Conservation (phyloP, 2,329 filamentous ascomycete species). For the Claviceps pazoutovae region DNA sequence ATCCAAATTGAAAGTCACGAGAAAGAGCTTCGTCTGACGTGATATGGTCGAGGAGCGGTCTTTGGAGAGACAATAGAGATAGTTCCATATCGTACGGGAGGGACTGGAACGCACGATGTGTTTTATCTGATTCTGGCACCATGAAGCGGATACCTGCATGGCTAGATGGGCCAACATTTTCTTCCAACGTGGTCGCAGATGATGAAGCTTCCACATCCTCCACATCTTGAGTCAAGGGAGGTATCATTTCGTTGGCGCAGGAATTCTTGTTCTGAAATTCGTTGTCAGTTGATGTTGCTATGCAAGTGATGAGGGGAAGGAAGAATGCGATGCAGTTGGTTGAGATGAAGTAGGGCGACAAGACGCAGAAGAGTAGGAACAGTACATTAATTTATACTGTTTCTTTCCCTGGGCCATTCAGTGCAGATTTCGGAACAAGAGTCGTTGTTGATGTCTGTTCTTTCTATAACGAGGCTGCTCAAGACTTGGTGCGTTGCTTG, state of each 20-base stretch:
- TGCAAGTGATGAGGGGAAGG: background rate
- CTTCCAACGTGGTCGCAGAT: background rate
- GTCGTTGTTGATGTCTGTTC: background rate
- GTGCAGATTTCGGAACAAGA: background rate
- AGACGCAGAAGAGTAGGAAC: background rate
- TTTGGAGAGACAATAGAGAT: background rate
- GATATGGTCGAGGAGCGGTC: background rate
- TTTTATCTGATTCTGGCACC: background rate
- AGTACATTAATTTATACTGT: background rate
- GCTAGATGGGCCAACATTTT: background rate
- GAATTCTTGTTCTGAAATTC: conserved; percentile 3
- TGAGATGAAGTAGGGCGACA: background rate
- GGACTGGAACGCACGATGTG: background rate
- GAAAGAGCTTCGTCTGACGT: background rate
- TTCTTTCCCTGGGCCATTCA: background rate
- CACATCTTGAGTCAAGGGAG: background rate
- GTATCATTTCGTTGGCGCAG: conserved; percentile 4
- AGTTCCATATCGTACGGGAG: background rate
- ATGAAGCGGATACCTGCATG: background rate
- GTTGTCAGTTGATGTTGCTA: background rate
- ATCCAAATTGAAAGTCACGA: background rate
- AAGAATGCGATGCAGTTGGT: background rate
- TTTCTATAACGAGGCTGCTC: background rate
- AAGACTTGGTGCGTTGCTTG: background rate
- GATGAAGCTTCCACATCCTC: background rate